Conservation (phyloP, 1,284 basidiomycete genomes). For the Cryptococcus sp. region DNA sequence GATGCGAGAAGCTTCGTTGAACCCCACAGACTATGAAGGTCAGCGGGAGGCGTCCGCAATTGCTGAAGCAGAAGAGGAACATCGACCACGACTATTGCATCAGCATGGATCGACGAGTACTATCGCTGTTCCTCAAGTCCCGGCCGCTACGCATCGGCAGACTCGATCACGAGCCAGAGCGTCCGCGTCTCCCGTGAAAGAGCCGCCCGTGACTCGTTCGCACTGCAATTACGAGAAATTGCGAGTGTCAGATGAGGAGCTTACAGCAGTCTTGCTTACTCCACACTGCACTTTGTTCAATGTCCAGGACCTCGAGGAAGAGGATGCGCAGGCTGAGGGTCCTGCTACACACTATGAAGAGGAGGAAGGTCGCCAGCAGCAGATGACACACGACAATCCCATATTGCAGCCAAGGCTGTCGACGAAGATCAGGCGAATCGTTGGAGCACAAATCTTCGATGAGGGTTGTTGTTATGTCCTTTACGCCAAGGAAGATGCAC, state of each 20-base stretch:
- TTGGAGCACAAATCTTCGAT: conserved; percentile 35
- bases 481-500: conserved; percentile 17
- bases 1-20: neutral
- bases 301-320: conserved; percentile 24
- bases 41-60: no score
- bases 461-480: conserved; percentile 41
- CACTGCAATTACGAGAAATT: conserved; percentile 43
- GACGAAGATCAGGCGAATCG: conserved; percentile 36
- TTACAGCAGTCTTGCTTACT: conserved; percentile 33
- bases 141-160: conserved; percentile 7
- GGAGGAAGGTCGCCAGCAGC: conserved; percentile 13
- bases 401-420: conserved; percentile 29
- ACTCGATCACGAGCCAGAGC: conserved; percentile 12
- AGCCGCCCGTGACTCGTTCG: conserved; percentile 35
- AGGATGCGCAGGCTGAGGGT: conserved; percentile 27
- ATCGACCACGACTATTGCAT: conserved; percentile 7
- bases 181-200: conserved; percentile 8
- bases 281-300: conserved; percentile 39
- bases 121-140: neutral
- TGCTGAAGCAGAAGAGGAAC: no score
- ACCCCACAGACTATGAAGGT: neutral
- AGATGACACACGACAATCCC: conserved; percentile 20
- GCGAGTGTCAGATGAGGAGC: conserved; percentile 23
- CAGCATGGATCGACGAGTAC: conserved; percentile 22
- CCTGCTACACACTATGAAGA: conserved; percentile 24